These are phyloP conservation scores for Fusarium oligoseptatum DNA, from an alignment of 2,329 filamentous ascomycete species.

Conservation along the genomic window DNA sequence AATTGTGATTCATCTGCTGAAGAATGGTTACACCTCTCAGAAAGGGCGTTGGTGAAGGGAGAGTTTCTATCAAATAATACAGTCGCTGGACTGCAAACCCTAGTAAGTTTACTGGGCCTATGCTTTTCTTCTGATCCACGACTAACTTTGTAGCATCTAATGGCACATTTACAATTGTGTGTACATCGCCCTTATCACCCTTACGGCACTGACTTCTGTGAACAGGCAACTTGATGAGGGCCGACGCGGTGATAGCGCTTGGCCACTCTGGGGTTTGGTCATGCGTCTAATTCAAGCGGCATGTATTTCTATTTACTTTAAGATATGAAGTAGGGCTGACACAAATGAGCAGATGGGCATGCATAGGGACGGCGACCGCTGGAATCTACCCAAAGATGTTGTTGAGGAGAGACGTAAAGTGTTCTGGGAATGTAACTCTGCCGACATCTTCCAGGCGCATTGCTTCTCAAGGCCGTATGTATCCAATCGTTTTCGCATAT, in stretches of 20 bases:
- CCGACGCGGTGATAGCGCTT: conserved; percentile 4
- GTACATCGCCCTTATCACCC: not conserved
- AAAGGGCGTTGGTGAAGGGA: conserved; percentile 10
- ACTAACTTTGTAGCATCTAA: conserved; percentile 4
- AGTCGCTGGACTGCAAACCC: conserved; percentile 5
- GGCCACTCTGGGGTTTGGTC: conserved; percentile 8
- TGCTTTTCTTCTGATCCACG: not conserved
- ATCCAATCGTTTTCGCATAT: not conserved
- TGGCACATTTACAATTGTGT: conserved; percentile 2
- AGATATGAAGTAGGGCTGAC: not conserved
- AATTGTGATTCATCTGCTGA: conserved; percentile 14
- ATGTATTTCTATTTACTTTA: not conserved
- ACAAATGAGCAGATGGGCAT: not conserved
- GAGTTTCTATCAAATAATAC: conserved; percentile 11
- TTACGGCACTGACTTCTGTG: not conserved
- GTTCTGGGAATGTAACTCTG: conserved; percentile 10
- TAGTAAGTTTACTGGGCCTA: not conserved
- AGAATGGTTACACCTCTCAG: conserved; percentile 10
- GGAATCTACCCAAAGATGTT: conserved; percentile 6
- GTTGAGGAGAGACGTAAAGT: conserved; percentile 5
- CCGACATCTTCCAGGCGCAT: conserved; percentile 5
- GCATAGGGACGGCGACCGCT: conserved; percentile 7
- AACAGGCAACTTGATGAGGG: conserved; percentile 4
- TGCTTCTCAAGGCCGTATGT: conserved; percentile 7
- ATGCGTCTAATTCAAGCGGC: conserved; percentile 11